phyloP scores from a whole-genome alignment of 192 early-diverging fungal genomes.

The Rhizoclosmatium globosum region DNA sequence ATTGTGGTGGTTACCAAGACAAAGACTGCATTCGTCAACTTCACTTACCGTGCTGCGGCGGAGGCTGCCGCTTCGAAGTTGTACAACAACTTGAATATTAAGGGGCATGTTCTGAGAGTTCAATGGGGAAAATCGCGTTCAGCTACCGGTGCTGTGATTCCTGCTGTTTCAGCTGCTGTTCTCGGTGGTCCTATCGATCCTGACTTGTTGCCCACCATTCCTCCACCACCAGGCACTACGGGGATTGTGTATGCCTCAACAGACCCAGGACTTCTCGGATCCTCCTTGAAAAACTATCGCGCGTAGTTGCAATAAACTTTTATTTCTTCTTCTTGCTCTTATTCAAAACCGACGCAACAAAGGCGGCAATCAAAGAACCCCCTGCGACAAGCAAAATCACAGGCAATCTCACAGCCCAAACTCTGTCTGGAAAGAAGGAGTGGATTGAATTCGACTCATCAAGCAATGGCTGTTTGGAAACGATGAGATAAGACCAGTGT shows the following conservation, averaged over 20 bases:
- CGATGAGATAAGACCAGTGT: neutral
- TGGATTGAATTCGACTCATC: conserved; percentile 78
- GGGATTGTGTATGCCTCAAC: conserved; percentile 37
- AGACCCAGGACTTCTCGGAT: conserved; percentile 35
- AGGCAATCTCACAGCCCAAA: conserved; percentile 89
- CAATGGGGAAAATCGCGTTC: conserved; percentile 78
- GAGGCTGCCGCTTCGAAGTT: conserved; percentile 80
- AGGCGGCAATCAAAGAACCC: conserved; percentile 76
- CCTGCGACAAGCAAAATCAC: conserved; percentile 83
- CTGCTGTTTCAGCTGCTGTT: conserved; percentile 22
- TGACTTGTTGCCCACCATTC: conserved; percentile 35
- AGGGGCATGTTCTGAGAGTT: conserved; percentile 74
- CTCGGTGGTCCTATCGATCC: conserved; percentile 12
- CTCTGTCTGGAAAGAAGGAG: conserved; percentile 79
- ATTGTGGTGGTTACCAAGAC: conserved; percentile 81
- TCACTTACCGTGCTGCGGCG: conserved; percentile 77
- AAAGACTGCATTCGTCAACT: conserved; percentile 93
- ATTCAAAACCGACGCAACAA: conserved; percentile 87
- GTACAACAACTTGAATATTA: conserved; percentile 75
- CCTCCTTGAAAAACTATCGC: conserved; percentile 36
- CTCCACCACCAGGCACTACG: conserved; percentile 35
- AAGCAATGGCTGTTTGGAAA: conserved; percentile 75
- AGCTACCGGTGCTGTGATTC: neutral
- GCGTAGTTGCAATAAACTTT: conserved; percentile 54
- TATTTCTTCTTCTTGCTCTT: conserved; percentile 76